These are phyloP conservation scores for Phialocephala sp. DNA, from an alignment of 2,329 filamentous ascomycete species.

Conservation along the genomic window DNA sequence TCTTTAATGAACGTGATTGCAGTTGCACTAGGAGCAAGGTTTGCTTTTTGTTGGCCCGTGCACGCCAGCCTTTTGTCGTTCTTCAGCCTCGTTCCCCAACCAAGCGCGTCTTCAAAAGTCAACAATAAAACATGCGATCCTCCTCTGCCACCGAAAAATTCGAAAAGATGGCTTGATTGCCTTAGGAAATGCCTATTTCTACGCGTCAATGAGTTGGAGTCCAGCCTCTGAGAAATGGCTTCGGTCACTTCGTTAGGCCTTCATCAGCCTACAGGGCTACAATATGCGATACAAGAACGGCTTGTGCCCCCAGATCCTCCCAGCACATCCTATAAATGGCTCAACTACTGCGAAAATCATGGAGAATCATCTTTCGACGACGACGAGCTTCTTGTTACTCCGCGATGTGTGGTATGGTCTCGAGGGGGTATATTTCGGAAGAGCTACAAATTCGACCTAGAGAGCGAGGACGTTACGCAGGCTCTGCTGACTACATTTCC, in stretches of 20 bases:
- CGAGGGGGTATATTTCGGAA: constrained; percentile 84
- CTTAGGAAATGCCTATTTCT: constrained; percentile 23
- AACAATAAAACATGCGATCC: not conserved
- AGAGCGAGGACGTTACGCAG: constrained; percentile 86
- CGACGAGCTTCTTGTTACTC: constrained; percentile 42
- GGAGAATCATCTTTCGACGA: constrained; percentile 41
- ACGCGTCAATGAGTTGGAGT: constrained; percentile 29
- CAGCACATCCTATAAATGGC: constrained; percentile 76
- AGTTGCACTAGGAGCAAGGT: not conserved
- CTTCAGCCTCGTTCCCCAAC: constrained; percentile 14
- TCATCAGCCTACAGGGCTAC: constrained; percentile 84
- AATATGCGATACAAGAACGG: constrained; percentile 81
- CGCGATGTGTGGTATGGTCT: constrained; percentile 70
- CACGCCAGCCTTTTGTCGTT: constrained; percentile 28
- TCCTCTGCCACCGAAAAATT: not conserved
- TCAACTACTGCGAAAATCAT: constrained; percentile 59
- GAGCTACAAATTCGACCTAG: constrained; percentile 83
- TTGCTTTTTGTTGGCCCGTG: not conserved
- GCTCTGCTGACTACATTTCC: constrained; percentile 84
- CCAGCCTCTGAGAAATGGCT: constrained; percentile 67
- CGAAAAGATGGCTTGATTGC: not conserved
- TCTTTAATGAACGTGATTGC: not conserved
- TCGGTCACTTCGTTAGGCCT: constrained; percentile 88
- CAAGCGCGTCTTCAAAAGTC: constrained; percentile 4
- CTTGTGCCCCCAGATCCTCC: constrained; percentile 73